Base-by-base conservation (phyloP, 306 rosid species). In the Fagus sylvatica region DNA sequence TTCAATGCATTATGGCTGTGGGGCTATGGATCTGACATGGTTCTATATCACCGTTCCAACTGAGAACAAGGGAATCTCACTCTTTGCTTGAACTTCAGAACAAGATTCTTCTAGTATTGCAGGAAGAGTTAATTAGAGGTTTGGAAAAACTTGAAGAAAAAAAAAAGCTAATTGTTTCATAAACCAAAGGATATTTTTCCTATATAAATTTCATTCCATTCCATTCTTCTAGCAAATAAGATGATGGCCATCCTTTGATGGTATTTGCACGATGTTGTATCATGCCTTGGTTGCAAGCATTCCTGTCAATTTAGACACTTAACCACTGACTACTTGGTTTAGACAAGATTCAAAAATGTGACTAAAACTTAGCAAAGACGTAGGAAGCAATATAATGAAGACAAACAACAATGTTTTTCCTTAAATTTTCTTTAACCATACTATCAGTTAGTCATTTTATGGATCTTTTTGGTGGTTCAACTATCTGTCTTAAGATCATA, bases 51-150 rank as follows among this genome's bases (percentile, higher is more conserved):
- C 22, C 39, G 32, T 37, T 11, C 71, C 40, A 15, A 36, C 5
- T 39, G 32, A 65, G 32, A 65, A 37, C 1, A 62, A 62, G 71
- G 71, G 4, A 3, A 65, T 65, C 33, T 65, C 48, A 39, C 48
- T 37, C 71, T 64, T 64, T 65, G 71, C 46, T 65, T 65, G 46
- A 65, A 39, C 71, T 65, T 65, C 13, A 39, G 32, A 65, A 65
- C 11, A n/a, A 65, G 49, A 33, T 65, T 37, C 71, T 65, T 62
- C 8, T 39, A 39, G 4, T 39, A 65, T 5, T 37, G 39, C 17
- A 60, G 32, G 48, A 39, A 8, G 10, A 36, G 46, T 39, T 12
- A 37, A 9, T 1, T 8, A 57, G 64, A 57, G 33, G 34, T 57
- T 37, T 65, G 8, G 30, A 39, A 22, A 32, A 6, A 5, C 39